phyloP scores from a whole-genome alignment of 2,329 filamentous ascomycete genomes.

The Cylindrodendrum hubeiense region DNA sequence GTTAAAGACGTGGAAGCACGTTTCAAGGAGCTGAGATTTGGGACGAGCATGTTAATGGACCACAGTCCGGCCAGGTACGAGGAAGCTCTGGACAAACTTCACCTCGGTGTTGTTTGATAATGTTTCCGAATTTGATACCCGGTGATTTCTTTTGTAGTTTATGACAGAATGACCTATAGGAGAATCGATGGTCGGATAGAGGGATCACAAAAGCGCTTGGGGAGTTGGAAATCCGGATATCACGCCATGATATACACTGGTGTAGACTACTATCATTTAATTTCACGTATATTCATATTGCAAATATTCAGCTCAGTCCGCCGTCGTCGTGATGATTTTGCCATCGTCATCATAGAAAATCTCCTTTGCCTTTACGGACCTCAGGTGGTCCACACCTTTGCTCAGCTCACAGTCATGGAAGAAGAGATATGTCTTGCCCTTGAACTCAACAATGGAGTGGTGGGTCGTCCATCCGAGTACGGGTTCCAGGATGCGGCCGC shows the following conservation, averaged over 20 bases:
- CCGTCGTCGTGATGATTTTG: constrained; percentile 62
- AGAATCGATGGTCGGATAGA: neutral
- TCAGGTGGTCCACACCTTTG: constrained; percentile 76
- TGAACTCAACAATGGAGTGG: constrained; percentile 81
- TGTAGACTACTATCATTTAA: neutral
- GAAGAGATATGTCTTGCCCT: constrained; percentile 80
- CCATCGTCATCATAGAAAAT: constrained; percentile 78
- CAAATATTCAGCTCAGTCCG: constrained; percentile 34
- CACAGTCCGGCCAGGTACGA: constrained; percentile 83
- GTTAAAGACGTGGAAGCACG: constrained; percentile 77
- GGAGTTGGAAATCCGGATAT: neutral
- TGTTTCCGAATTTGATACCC: neutral
- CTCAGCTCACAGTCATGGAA: constrained; percentile 81
- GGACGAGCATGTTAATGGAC: constrained; percentile 79
- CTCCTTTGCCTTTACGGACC: constrained; percentile 81
- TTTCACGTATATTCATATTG: neutral
- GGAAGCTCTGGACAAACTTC: constrained; percentile 72
- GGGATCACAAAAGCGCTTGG: neutral
- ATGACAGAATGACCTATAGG: neutral
- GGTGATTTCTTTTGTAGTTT: neutral
- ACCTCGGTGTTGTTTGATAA: constrained; percentile 57
- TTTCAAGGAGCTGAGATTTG: constrained; percentile 79
- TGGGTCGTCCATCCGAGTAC: constrained; percentile 87
- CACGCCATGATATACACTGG: neutral
- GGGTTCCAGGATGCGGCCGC: constrained; percentile 78